These are phyloP conservation scores for Cordyceps fumosorosea DNA, from an alignment of 2,329 filamentous ascomycete genomes.

Conservation along the genomic window DNA sequence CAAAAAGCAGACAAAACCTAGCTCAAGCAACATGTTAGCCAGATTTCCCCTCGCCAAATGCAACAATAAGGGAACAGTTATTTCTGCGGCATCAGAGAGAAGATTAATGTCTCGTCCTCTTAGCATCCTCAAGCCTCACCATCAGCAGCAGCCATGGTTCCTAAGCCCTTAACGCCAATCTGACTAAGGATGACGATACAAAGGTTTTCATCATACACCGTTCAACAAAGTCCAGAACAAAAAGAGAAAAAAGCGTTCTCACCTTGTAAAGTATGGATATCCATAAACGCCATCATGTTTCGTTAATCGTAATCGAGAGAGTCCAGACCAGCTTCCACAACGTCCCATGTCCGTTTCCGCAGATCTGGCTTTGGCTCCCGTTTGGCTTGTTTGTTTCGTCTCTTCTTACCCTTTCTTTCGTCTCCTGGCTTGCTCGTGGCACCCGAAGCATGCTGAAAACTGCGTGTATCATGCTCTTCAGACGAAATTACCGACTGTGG, in stretches of 20 bases:
- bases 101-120: slow-evolving; percentile 48
- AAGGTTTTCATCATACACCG: slow-evolving; percentile 69
- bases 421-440: slow-evolving; percentile 7
- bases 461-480: slow-evolving; percentile 12
- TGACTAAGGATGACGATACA: slow-evolving; percentile 98
- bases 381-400: slow-evolving; percentile 33
- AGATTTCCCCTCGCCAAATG: neutral
- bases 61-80: neutral
- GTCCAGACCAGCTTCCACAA: slow-evolving; percentile 55
- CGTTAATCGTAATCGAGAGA: slow-evolving; percentile 54
- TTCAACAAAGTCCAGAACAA: slow-evolving; percentile 12
- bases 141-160: slow-evolving; percentile 25
- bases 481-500: slow-evolving; percentile 5
- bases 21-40: neutral
- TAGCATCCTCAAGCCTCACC: slow-evolving; percentile 27
- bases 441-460: neutral
- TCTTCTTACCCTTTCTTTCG: slow-evolving; percentile 26
- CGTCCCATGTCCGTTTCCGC: slow-evolving; percentile 61
- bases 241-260: neutral
- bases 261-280: slow-evolving; percentile 19
- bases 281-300: slow-evolving; percentile 45
- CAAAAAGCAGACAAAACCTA: neutral
- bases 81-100: slow-evolving; percentile 41
- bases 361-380: slow-evolving; percentile 52
- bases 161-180: slow-evolving; percentile 39